These are phyloP conservation scores for Parathielavia hyrcaniae DNA, from an alignment of 495 filamentous ascomycete species.

Conservation along the genomic window DNA sequence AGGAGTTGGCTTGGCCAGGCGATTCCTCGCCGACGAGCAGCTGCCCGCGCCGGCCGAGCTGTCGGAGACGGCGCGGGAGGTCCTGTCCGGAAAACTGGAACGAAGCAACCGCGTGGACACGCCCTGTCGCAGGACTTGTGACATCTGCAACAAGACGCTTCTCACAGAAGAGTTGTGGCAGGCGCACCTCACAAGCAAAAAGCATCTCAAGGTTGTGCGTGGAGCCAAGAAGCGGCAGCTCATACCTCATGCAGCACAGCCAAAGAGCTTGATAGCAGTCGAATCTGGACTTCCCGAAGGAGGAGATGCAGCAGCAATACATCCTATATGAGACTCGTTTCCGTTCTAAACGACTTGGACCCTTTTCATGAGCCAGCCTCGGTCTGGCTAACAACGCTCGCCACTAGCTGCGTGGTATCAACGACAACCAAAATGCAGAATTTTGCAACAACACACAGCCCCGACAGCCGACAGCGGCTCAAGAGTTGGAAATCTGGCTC, in stretches of 20 bases:
- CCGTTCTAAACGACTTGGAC: neutral
- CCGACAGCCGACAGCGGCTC: neutral
- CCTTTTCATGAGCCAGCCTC: neutral
- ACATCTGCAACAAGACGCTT: constrained; percentile 63
- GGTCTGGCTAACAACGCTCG: neutral
- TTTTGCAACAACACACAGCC: neutral
- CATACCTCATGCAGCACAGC: neutral
- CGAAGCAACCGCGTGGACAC: constrained; percentile 40
- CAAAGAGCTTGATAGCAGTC: constrained; percentile 26
- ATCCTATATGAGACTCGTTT: neutral
- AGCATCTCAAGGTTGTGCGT: constrained; percentile 42
- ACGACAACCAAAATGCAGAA: neutral
- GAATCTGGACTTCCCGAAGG: neutral
- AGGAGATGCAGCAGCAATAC: neutral
- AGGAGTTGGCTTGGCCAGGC: constrained; percentile 53
- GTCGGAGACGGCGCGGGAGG: constrained; percentile 52
- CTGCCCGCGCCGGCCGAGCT: constrained; percentile 58
- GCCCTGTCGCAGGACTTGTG: constrained; percentile 57
- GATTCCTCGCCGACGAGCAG: constrained; percentile 50
- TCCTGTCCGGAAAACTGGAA: constrained; percentile 50
- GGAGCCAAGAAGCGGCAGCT: constrained; percentile 24
- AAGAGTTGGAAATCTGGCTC: constrained; percentile 43
- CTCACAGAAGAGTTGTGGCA: constrained; percentile 69
- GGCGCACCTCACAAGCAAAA: constrained; percentile 61
- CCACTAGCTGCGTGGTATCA: constrained; percentile 14